Percentiles rank a stretch among this genome's conserved stretches.
Conservation (phyloP, 257 asterid genomes). For the Jasminum sambac region DNA sequence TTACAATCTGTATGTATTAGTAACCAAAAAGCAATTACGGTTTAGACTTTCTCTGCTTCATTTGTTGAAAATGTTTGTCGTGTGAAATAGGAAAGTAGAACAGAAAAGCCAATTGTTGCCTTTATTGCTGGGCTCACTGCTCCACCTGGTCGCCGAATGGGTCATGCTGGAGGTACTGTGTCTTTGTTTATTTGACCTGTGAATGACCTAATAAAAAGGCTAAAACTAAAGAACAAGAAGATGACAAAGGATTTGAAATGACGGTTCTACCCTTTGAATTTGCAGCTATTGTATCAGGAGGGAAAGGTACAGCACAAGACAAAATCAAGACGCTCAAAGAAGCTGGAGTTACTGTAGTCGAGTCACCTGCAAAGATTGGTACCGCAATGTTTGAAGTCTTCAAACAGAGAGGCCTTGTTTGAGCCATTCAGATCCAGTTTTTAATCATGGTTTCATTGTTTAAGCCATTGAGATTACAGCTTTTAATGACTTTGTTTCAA, state of each 20-base stretch:
- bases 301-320: constrained; percentile 91
- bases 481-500: background rate
- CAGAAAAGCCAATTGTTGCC: constrained; percentile 87
- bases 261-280: background rate
- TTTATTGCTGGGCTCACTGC: constrained; percentile 99
- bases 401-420: constrained; percentile 80
- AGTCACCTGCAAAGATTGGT: constrained; percentile 95
- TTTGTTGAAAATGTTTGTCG: constrained; percentile 4
- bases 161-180: constrained; percentile 93
- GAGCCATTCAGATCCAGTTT: constrained; percentile 26
- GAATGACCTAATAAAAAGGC: too few relatives aligned
- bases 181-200: constrained; percentile 18
- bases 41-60: too few relatives aligned
- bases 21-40: constrained; percentile 1
- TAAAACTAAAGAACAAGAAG: background rate
- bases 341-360: constrained; percentile 88
- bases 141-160: constrained; percentile 99
- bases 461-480: too few relatives aligned
- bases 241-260: background rate
- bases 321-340: constrained; percentile 77
- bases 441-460: too few relatives aligned
- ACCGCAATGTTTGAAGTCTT: constrained; percentile 81
- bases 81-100: constrained; percentile 76
- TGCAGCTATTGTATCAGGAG: constrained; percentile 85
- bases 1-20: background rate